Conservation (phyloP, 2,329 filamentous ascomycete genomes). For the Harringtonia aguacate region DNA sequence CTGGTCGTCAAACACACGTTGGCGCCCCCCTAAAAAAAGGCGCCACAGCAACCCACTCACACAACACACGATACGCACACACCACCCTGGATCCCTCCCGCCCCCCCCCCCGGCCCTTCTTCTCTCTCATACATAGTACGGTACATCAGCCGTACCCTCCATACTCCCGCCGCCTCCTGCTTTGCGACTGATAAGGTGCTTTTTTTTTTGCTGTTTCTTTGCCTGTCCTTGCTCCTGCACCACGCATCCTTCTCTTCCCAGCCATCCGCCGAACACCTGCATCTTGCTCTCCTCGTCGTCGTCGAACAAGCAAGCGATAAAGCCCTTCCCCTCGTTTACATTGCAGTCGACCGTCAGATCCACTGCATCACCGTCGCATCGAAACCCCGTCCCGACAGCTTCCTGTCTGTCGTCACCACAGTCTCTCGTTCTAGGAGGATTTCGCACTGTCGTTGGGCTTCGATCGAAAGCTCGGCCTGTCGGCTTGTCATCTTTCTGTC, state of each 20-base stretch:
- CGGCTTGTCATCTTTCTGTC: too few species aligned
- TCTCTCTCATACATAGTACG: background rate
- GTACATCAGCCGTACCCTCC: background rate
- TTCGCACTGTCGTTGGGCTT: too few species aligned
- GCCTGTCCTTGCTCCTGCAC: background rate
- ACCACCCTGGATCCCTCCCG: background rate
- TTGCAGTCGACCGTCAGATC: background rate
- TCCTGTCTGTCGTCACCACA: background rate
- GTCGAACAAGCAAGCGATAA: background rate
- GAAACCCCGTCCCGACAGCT: background rate
- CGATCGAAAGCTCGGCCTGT: too few species aligned
- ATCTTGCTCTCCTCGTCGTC: background rate
- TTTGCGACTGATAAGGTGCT: constrained; percentile 2
- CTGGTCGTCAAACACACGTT: too few species aligned
- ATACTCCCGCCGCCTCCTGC: background rate
- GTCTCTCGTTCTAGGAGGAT: background rate
- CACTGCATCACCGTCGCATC: background rate
- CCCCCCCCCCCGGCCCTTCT: background rate
- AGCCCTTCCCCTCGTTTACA: constrained; percentile 1
- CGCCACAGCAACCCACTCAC: background rate
- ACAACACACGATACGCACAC: background rate
- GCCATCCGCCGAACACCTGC: background rate
- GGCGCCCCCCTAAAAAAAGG: background rate
- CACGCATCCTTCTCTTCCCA: background rate
- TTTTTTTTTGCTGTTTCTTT: background rate